Evolutionary conservation across 192 early-diverging fungal genomes (phyloP).

Genomic region (Obelidium mucronatum): DNA sequence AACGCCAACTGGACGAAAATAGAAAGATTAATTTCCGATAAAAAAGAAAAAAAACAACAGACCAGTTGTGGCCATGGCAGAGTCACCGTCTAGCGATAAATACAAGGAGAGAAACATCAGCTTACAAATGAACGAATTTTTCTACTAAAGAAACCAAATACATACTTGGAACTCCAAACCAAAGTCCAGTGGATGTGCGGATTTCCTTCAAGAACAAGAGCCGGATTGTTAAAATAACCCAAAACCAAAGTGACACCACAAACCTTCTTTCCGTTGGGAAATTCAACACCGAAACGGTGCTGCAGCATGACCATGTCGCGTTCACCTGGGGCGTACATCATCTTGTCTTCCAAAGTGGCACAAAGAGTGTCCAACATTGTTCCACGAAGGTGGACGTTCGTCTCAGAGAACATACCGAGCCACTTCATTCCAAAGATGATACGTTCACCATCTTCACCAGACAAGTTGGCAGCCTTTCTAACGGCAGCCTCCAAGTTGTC

Average conservation of each 20-base stretch:
- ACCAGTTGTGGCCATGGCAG: constrained; percentile 93
- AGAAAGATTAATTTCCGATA: neutral
- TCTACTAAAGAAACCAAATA: neutral
- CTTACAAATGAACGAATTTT: neutral
- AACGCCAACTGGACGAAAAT: constrained; percentile 93
- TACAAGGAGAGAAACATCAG: neutral
- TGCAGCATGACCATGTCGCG: constrained; percentile 94
- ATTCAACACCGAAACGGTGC: constrained; percentile 91
- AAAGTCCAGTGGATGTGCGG: constrained; percentile 87
- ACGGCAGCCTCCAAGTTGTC: constrained; percentile 36
- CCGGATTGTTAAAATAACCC: neutral
- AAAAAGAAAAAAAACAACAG: too few species aligned
- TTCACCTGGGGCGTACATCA: constrained; percentile 79
- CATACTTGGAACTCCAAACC: constrained; percentile 82
- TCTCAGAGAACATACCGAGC: constrained; percentile 25
- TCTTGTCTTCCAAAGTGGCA: constrained; percentile 74
- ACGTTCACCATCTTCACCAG: constrained; percentile 40
- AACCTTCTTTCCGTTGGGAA: constrained; percentile 66
- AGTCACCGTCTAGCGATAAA: constrained; percentile 63
- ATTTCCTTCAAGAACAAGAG: constrained; percentile 45
- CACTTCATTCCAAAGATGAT: constrained; percentile 44
- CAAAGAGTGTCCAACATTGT: constrained; percentile 87
- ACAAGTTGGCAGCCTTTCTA: constrained; percentile 23
- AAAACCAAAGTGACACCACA: constrained; percentile 64
- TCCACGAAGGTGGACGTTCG: constrained; percentile 37